Conservation (phyloP, 345 rosid species). For the Salix caprea region DNA sequence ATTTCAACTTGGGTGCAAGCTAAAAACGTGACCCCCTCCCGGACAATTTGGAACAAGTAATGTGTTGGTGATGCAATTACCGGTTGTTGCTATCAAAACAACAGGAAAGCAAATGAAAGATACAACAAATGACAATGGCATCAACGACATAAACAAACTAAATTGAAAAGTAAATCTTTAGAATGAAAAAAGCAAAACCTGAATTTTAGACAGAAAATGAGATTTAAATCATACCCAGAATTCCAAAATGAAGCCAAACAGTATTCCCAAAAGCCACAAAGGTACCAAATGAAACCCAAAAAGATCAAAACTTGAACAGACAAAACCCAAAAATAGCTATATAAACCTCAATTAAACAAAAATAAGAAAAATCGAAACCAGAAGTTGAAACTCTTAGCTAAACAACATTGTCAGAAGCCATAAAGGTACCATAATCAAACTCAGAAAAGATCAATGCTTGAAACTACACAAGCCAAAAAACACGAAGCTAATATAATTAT, state of each 20-base stretch:
- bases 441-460: not conserved
- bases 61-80: constrained; percentile 97
- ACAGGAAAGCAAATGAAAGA: not conserved
- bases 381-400: not conserved
- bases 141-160: not conserved
- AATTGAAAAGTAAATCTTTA: not conserved
- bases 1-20: constrained; percentile 98
- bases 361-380: constrained; percentile 8
- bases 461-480: not conserved
- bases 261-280: not conserved
- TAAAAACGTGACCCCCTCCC: constrained; percentile 80
- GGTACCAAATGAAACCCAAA: not conserved
- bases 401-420: not conserved
- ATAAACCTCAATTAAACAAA: constrained; percentile 5
- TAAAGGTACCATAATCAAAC: not conserved
- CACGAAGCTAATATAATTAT: not conserved
- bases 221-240: constrained; percentile 9
- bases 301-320: not conserved
- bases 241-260: not conserved
- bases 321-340: not conserved
- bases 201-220: constrained; percentile 1
- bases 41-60: constrained; percentile 82
- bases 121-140: not conserved
- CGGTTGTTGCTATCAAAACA: constrained; percentile 45
- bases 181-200: not conserved